A percentile compares a stretch with the other conserved stretches of the same genome.
Evolutionary conservation across 1,284 basidiomycete species (phyloP).

Genomic region (Boletellus deceptivus): DNA sequence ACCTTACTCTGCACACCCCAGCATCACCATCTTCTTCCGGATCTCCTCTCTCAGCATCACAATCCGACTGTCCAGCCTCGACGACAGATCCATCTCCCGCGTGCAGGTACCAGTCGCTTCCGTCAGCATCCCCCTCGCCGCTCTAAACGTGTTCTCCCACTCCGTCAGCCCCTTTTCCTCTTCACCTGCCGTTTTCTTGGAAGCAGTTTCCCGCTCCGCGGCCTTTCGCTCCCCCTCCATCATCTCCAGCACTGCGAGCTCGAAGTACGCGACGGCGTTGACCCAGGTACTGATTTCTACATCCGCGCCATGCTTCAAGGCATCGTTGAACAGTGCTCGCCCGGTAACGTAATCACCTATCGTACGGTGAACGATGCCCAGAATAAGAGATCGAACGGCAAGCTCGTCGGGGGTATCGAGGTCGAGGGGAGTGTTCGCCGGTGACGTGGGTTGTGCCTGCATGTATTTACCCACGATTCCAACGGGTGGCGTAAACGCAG

Average conservation of each 20-base stretch:
- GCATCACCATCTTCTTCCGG: slow-evolving; percentile 50
- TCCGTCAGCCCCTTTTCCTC: slow-evolving; percentile 17
- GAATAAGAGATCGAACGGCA: slow-evolving; percentile 63
- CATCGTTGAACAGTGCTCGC: slow-evolving; percentile 51
- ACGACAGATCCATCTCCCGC: slow-evolving; percentile 59
- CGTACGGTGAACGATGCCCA: slow-evolving; percentile 65
- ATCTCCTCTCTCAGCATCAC: slow-evolving; percentile 72
- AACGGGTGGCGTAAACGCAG: slow-evolving; percentile 45
- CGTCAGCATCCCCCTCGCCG: slow-evolving; percentile 51
- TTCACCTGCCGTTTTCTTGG: slow-evolving; percentile 7
- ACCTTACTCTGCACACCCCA: slow-evolving; percentile 24
- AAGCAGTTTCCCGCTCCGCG: background rate
- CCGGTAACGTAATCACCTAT: slow-evolving; percentile 44
- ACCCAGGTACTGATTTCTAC: slow-evolving; percentile 63
- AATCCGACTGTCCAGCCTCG: slow-evolving; percentile 65
- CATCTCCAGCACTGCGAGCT: slow-evolving; percentile 64
- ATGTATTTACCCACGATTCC: slow-evolving; percentile 38
- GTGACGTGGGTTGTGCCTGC: slow-evolving; percentile 8
- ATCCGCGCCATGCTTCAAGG: slow-evolving; percentile 39
- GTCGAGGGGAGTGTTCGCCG: slow-evolving; percentile 28
- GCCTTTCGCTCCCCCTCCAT: slow-evolving; percentile 47
- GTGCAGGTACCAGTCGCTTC: slow-evolving; percentile 49
- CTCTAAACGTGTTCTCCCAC: slow-evolving; percentile 51
- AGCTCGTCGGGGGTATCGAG: slow-evolving; percentile 70
- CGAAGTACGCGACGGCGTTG: slow-evolving; percentile 61